Conservation (phyloP, 257 asterid species). For the Paraleonurus japonicus region DNA sequence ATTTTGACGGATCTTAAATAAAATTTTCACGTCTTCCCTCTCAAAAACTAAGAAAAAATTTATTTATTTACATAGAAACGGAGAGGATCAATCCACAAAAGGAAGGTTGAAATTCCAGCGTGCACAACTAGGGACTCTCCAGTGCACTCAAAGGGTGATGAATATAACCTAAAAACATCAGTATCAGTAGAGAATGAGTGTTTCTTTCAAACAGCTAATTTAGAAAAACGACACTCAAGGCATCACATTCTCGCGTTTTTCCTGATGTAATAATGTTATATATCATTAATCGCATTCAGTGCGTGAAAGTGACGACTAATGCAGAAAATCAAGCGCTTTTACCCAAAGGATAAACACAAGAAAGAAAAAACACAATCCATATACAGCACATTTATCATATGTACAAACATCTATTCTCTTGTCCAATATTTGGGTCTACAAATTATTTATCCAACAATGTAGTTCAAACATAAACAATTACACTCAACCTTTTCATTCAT, state of each 20-base stretch:
- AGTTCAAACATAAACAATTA: conserved; percentile 34
- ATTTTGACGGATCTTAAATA: neutral
- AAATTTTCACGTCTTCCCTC: neutral
- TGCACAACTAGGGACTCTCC: neutral
- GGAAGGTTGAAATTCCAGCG: neutral
- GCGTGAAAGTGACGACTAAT: neutral
- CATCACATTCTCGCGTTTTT: neutral
- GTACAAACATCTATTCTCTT: conserved; percentile 32
- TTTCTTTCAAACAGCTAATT: neutral
- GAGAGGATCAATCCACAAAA: neutral
- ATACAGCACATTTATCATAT: conserved; percentile 29
- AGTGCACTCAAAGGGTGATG: neutral
- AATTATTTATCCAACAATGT: conserved; percentile 62
- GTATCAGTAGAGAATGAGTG: neutral
- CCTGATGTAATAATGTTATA: neutral
- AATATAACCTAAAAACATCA: neutral
- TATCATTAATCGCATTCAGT: neutral
- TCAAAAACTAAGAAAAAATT: too few species aligned
- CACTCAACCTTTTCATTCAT: conserved; percentile 30
- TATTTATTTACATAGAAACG: neutral
- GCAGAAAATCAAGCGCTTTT: neutral
- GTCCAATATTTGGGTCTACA: conserved; percentile 36
- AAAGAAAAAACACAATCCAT: neutral
- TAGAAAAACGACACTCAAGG: neutral
- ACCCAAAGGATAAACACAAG: neutral